phyloP scores from a whole-genome alignment of 2,329 filamentous ascomycete genomes.

The Xylariaceae sp. region DNA sequence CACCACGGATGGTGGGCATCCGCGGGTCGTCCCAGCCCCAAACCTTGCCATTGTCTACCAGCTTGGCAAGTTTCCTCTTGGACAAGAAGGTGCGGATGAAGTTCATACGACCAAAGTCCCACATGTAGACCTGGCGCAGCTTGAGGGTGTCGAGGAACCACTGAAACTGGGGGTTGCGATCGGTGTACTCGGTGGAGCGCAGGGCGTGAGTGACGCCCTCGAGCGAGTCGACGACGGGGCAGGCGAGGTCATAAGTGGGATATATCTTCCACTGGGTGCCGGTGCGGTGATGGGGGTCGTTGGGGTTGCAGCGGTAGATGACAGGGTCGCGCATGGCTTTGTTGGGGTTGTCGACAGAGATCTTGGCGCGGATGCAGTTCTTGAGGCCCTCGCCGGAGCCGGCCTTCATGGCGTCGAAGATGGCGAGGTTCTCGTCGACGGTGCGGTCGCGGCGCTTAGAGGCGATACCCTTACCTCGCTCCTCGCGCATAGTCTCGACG shows the following conservation, averaged over 20 bases:
- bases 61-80: conserved; percentile 81
- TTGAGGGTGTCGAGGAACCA: conserved; percentile 76
- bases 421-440: conserved; percentile 78
- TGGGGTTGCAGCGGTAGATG: conserved; percentile 87
- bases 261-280: conserved; percentile 80
- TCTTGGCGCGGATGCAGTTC: conserved; percentile 94
- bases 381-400: conserved; percentile 72
- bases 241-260: conserved; percentile 83
- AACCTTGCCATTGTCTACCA: conserved; percentile 72
- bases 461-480: conserved; percentile 79
- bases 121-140: conserved; percentile 74
- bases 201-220: conserved; percentile 83
- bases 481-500: conserved; percentile 79
- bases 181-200: conserved; percentile 81
- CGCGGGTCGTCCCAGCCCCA: conserved; percentile 85
- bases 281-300: conserved; percentile 69
- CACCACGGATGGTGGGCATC: conserved; percentile 80
- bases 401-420: conserved; percentile 91
- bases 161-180: conserved; percentile 81
- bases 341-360: conserved; percentile 87
- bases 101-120: conserved; percentile 82
- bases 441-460: conserved; percentile 75
- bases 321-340: conserved; percentile 95
- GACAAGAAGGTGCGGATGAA: conserved; percentile 79
- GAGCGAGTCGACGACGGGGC: conserved; percentile 73